These are phyloP conservation scores for Pichia sp. DNA, from an alignment of 1,139 yeast species.

Conservation along the genomic window DNA sequence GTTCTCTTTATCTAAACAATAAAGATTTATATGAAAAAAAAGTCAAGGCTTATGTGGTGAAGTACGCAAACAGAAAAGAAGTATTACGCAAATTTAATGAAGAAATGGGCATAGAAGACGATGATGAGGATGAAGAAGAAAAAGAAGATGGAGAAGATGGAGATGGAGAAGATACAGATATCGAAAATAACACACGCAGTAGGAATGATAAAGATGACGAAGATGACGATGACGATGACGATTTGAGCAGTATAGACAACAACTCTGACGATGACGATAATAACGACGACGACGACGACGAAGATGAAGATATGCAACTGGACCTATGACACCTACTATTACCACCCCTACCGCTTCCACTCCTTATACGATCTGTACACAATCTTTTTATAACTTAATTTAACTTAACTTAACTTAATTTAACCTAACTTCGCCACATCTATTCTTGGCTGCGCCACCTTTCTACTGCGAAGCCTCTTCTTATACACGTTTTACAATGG, in stretches of 20 bases:
- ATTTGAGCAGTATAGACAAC: slow-evolving; percentile 5
- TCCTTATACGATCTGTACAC: no score
- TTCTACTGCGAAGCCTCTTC: no score
- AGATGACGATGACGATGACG: slow-evolving; percentile 5
- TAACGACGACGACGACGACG: slow-evolving; percentile 1
- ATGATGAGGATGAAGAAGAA: slow-evolving; percentile 9
- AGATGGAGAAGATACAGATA: slow-evolving; percentile 3
- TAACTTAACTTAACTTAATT: no score
- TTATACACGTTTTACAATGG: no score
- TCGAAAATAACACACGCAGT: neutral
- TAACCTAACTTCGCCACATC: no score
- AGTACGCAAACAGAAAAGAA: slow-evolving; percentile 51
- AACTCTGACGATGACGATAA: slow-evolving; percentile 2
- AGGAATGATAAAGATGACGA: neutral
- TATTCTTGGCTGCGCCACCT: no score
- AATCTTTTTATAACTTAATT: no score
- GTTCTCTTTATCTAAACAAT: slow-evolving; percentile 70
- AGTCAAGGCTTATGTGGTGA: slow-evolving; percentile 67
- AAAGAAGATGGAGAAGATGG: slow-evolving; percentile 1
- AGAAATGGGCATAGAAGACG: slow-evolving; percentile 31
- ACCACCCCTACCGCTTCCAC: no score
- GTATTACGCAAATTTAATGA: slow-evolving; percentile 34
- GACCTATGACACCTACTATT: no score
- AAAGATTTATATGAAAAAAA: slow-evolving; percentile 60
- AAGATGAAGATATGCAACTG: slow-evolving; percentile 1